phyloP scores from a whole-genome alignment of 2,329 filamentous ascomycete species.

The Botrytis deweyae region DNA sequence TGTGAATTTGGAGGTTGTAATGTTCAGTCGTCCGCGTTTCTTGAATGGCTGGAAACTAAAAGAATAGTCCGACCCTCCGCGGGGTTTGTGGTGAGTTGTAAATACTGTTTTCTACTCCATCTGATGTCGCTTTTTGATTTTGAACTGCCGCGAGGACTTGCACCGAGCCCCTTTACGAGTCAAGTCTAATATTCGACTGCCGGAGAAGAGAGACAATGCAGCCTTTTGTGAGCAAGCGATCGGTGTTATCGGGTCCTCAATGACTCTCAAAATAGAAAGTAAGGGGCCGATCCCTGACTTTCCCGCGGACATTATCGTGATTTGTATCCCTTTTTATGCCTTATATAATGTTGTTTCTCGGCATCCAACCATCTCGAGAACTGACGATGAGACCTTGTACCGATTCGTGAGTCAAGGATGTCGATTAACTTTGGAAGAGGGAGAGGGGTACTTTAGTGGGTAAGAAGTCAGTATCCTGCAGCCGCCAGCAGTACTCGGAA shows the following conservation, averaged over 20 bases:
- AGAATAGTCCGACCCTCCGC: fast-evolving
- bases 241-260: not conserved
- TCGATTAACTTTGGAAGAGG: not conserved
- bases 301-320: not conserved
- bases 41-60: not conserved
- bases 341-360: not conserved
- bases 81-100: not conserved
- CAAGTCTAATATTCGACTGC: not conserved
- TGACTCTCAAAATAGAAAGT: not conserved
- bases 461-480: not conserved
- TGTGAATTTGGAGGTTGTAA: not conserved
- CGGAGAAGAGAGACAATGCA: not conserved
- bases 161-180: fast-evolving
- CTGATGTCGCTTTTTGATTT: not conserved
- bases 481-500: not conserved
- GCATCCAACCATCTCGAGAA: fast-evolving
- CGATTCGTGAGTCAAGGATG: not conserved
- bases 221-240: not conserved
- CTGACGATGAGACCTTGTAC: not conserved
- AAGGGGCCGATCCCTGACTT: not conserved
- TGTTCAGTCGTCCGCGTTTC: not conserved
- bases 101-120: fast-evolving
- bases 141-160: not conserved
- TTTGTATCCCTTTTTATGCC: not conserved
- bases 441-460: not conserved